phyloP scores from a whole-genome alignment of 2,329 filamentous ascomycete genomes.

The Endoconidiophora polonica region DNA sequence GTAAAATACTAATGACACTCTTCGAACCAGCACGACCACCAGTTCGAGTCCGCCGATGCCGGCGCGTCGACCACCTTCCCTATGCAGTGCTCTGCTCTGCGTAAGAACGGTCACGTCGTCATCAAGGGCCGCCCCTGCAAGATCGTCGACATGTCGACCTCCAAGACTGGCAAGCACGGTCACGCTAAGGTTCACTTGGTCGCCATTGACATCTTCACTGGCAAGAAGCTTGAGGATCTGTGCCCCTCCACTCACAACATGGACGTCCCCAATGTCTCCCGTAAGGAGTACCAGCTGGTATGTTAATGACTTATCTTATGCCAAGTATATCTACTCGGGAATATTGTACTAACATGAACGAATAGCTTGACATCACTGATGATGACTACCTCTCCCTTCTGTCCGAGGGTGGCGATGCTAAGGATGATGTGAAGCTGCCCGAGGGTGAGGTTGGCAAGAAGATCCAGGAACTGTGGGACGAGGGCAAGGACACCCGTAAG shows the following conservation, averaged over 20 bases:
- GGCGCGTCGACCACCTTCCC: constrained; percentile 89
- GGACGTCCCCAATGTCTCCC: constrained; percentile 88
- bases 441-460: constrained; percentile 78
- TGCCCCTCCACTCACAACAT: constrained; percentile 96
- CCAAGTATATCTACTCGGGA: constrained; percentile 1
- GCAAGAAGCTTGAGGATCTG: constrained; percentile 99
- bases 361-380: constrained; percentile 76
- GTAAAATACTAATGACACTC: neutral
- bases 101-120: constrained; percentile 97
- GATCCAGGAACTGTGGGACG: constrained; percentile 67
- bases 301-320: constrained; percentile 25
- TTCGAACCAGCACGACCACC: constrained; percentile 41
- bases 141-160: constrained; percentile 99
- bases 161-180: constrained; percentile 99
- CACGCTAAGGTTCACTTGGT: constrained; percentile 99
- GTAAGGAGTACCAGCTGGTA: constrained; percentile 88
- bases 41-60: constrained; percentile 88
- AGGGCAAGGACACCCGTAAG: constrained; percentile 92
- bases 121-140: constrained; percentile 99
- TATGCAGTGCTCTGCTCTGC: constrained; percentile 98
- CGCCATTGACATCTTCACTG: constrained; percentile 96
- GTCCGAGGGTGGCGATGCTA: constrained; percentile 74
- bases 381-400: constrained; percentile 79
- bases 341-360: constrained; percentile 13
- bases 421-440: constrained; percentile 89